Evolutionary conservation across 306 rosid genomes (phyloP).

Genomic region (Castanopsis chinensis): DNA sequence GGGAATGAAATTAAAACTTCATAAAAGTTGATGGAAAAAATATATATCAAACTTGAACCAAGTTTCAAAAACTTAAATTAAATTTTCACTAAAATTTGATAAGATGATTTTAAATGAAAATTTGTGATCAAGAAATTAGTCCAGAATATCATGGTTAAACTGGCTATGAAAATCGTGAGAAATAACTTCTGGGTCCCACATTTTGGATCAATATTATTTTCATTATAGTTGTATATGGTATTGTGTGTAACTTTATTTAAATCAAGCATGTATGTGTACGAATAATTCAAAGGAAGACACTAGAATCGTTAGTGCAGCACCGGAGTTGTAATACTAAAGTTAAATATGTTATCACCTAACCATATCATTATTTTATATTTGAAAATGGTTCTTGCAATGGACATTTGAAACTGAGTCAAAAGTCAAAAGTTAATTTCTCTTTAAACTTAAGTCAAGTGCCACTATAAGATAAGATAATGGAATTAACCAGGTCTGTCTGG

Average conservation of each 20-base stretch:
- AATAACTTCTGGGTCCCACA: conserved; percentile 14
- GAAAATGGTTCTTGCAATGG: neutral
- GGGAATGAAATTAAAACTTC: too few relatives aligned
- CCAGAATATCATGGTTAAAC: too few relatives aligned
- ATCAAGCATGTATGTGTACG: conserved; percentile 17
- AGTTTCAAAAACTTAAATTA: too few relatives aligned
- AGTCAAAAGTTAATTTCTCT: neutral
- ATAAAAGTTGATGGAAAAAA: too few relatives aligned
- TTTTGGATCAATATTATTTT: neutral
- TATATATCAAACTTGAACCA: too few relatives aligned
- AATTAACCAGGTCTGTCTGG: neutral
- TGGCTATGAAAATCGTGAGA: neutral
- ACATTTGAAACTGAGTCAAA: neutral
- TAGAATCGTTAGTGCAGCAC: conserved; percentile 31
- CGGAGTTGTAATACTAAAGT: neutral
- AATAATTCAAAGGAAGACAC: conserved; percentile 24
- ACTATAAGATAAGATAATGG: neutral
- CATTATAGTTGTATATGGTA: neutral
- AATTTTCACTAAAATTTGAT: too few relatives aligned
- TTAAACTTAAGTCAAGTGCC: neutral
- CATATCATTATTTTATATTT: neutral
- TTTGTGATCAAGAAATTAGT: too few relatives aligned
- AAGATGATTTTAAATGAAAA: too few relatives aligned
- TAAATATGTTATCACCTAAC: neutral
- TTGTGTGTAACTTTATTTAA: conserved; percentile 10